Conservation (phyloP, 2,329 filamentous ascomycete species). For the Claviceps sp. region DNA sequence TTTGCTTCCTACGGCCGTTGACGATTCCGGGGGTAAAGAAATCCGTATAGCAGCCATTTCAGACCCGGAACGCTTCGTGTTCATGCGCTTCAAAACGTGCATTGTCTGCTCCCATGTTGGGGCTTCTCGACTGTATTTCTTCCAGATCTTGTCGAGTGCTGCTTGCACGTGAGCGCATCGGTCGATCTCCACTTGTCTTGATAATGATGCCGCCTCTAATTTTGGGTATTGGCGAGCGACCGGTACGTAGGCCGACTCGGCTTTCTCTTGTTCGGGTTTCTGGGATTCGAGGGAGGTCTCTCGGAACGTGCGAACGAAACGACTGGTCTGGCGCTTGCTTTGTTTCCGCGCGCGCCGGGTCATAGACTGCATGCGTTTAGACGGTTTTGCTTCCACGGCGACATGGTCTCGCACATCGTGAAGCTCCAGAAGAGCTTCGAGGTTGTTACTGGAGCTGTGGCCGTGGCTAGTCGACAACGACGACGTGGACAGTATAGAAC, state of each 20-base stretch:
- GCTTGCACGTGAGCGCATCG: constrained; percentile 22
- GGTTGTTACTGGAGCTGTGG: background rate
- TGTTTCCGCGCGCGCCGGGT: background rate
- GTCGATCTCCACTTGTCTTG: constrained; percentile 11
- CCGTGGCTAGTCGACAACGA: background rate
- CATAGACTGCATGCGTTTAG: background rate
- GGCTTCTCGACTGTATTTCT: constrained; percentile 14
- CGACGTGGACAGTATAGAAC: constrained; percentile 5
- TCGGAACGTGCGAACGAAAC: constrained; percentile 17
- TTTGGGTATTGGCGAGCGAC: constrained; percentile 16
- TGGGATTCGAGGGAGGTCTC: constrained; percentile 10
- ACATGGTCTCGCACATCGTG: background rate
- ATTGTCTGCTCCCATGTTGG: constrained; percentile 29
- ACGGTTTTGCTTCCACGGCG: background rate
- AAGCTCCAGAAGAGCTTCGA: background rate
- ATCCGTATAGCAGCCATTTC: constrained; percentile 24
- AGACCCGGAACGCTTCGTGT: constrained; percentile 17
- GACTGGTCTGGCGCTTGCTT: constrained; percentile 13
- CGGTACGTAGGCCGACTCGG: constrained; percentile 16
- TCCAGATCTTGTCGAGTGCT: constrained; percentile 21
- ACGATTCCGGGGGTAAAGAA: constrained; percentile 20
- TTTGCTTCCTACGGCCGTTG: constrained; percentile 20
- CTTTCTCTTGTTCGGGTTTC: constrained; percentile 10
- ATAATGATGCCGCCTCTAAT: constrained; percentile 6
- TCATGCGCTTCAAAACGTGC: constrained; percentile 23